These are phyloP conservation scores for Fusarium protoensiforme DNA, from an alignment of 2,329 filamentous ascomycete species.

Conservation along the genomic window DNA sequence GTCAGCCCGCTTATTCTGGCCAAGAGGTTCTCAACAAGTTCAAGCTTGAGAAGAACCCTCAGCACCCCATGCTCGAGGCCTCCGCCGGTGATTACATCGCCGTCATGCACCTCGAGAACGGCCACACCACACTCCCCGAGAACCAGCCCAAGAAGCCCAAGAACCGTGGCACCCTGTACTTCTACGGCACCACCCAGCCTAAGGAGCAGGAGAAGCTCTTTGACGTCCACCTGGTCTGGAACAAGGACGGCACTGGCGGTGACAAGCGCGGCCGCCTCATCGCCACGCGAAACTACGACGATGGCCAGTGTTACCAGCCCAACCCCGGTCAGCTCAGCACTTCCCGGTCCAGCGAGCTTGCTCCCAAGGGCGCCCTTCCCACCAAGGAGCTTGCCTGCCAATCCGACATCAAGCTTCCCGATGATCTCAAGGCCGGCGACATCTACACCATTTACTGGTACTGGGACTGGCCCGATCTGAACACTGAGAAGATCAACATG, in stretches of 20 bases:
- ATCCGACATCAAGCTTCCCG: slow-evolving; percentile 80
- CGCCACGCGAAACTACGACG: slow-evolving; percentile 84
- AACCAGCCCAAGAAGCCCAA: slow-evolving; percentile 68
- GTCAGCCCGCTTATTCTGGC: slow-evolving; percentile 73
- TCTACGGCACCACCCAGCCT: slow-evolving; percentile 77
- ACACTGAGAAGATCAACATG: slow-evolving; percentile 53
- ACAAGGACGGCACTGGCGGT: slow-evolving; percentile 80
- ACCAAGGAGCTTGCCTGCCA: slow-evolving; percentile 80
- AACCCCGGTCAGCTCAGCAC: slow-evolving; percentile 70
- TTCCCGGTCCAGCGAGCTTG: slow-evolving; percentile 67
- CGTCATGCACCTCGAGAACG: slow-evolving; percentile 78
- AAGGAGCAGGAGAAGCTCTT: slow-evolving; percentile 59
- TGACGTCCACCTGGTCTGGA: slow-evolving; percentile 84
- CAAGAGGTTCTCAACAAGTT: slow-evolving; percentile 62
- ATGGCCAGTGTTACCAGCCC: slow-evolving; percentile 88
- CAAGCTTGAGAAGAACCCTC: slow-evolving; percentile 50
- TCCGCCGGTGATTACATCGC: slow-evolving; percentile 72
- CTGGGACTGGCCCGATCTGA: slow-evolving; percentile 87
- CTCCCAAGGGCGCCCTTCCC: slow-evolving; percentile 63
- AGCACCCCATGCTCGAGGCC: slow-evolving; percentile 72
- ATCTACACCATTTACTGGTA: slow-evolving; percentile 92
- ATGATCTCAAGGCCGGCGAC: slow-evolving; percentile 68
- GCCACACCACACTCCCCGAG: slow-evolving; percentile 73
- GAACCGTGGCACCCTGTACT: slow-evolving; percentile 77
- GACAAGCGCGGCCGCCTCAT: slow-evolving; percentile 82